Evolutionary conservation across 805 yeast species (phyloP), one percentile per base, ranked within the genome.

Genomic region (Teunomyces gatunensis): DNA sequence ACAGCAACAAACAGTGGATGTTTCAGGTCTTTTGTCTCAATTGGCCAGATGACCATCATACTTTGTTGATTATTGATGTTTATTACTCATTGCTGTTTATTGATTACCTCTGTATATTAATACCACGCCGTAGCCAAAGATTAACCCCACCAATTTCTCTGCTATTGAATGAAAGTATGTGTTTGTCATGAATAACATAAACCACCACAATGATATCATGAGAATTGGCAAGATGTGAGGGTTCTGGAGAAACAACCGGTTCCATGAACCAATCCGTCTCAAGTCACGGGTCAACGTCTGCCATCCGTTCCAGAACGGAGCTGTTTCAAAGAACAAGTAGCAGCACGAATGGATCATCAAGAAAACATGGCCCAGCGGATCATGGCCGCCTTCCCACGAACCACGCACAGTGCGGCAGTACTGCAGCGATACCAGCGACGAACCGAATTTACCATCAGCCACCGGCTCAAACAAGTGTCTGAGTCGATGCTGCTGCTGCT

Each of bases 341-440:
- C 85, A 61, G 27, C 85, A 78, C 6, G 88, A 75, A 49, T 85
- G 86, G 4, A 85, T 77, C 39, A 92, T 69, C 36, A 94, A 63
- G 57, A 91, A 94, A 1, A 89, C 85, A 61, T 94, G 99, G 0
- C 99, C 99, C 51, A 92, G 85, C 4, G 98, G 96, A 68, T 94
- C 99, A 61, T 89, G 96, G 0, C 99, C 99, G 0, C 96, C 98
- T 85, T 44, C 83, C 89, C 58, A 78, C 25, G 50, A 60, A 44
- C 62, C 94, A 65, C 62, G 94, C 79, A 70, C 49, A 35, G 54
- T 53, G 18, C 73, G 58, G 57, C 78, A 73, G 13, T 57, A 53
- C 44, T 60, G 61, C 7, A 76, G 71, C 5, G 70, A 55, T 9
- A 73, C 56, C 20, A 3, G 36, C 29, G 36, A 27, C 29, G 35